Conservation (phyloP, 345 rosid species). For the Gynandropsis gynandra region DNA sequence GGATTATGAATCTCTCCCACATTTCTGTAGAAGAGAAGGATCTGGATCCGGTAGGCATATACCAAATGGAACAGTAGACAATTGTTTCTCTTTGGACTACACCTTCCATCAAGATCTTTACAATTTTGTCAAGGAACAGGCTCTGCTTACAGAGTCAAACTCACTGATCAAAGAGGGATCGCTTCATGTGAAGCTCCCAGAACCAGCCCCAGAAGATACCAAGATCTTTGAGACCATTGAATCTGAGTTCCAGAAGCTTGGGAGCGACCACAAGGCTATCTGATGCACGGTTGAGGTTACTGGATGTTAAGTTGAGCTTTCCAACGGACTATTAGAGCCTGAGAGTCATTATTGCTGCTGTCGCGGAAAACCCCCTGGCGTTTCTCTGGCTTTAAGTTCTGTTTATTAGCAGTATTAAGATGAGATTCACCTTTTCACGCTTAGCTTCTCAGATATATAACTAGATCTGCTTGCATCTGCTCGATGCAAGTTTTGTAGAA, state of each 20-base stretch:
- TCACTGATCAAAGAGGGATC: conserved; percentile 64
- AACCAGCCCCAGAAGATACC: conserved; percentile 44
- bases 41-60: conserved; percentile 58
- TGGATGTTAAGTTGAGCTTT: too few species aligned
- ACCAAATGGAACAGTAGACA: conserved; percentile 38
- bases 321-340: too few species aligned
- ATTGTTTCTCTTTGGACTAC: conserved; percentile 80
- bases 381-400: conserved; percentile 13
- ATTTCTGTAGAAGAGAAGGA: conserved; percentile 74
- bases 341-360: too few species aligned
- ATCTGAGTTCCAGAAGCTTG: conserved; percentile 63
- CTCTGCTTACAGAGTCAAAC: conserved; percentile 24
- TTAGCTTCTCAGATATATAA: conserved; percentile 9
- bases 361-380: conserved; percentile 4
- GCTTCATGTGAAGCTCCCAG: conserved; percentile 68
- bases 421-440: conserved; percentile 18
- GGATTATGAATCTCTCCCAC: conserved; percentile 87
- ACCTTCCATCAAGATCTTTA: conserved; percentile 84
- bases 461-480: conserved; percentile 36
- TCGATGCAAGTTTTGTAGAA: conserved; percentile 33
- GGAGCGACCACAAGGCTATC: conserved; percentile 30
- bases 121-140: conserved; percentile 56
- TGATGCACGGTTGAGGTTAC: too few species aligned
- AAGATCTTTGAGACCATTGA: conserved; percentile 59
- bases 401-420: conserved; percentile 20